phyloP scores from a whole-genome alignment of 2,329 filamentous ascomycete species.

The Blastomyces parvus region DNA sequence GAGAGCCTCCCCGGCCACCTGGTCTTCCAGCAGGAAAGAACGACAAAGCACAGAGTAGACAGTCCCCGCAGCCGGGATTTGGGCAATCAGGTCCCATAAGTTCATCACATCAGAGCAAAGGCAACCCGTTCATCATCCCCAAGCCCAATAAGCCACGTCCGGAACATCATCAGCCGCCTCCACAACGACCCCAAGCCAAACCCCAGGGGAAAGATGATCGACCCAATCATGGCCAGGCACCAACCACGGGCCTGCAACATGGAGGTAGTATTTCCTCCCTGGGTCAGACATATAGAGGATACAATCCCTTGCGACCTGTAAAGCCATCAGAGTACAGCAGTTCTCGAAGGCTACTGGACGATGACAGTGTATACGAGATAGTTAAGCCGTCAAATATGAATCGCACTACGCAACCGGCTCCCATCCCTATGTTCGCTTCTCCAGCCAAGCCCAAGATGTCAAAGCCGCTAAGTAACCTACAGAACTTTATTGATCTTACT shows the following conservation, averaged over 20 bases:
- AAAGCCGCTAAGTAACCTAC: constrained; percentile 36
- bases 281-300: not conserved
- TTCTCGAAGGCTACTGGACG: constrained; percentile 19
- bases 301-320: constrained; percentile 5
- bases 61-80: constrained; percentile 39
- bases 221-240: not conserved
- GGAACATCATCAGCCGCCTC: constrained; percentile 40
- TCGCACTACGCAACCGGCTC: constrained; percentile 42
- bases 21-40: not conserved
- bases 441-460: constrained; percentile 33
- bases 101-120: constrained; percentile 22
- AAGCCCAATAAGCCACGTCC: constrained; percentile 40
- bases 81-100: constrained; percentile 50
- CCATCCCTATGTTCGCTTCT: constrained; percentile 45
- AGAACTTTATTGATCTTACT: constrained; percentile 43
- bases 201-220: not conserved
- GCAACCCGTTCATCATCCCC: constrained; percentile 42
- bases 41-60: not conserved
- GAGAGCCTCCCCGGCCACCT: constrained; percentile 2
- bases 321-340: constrained; percentile 23
- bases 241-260: not conserved
- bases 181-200: constrained; percentile 7
- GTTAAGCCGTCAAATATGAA: constrained; percentile 41
- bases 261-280: not conserved
- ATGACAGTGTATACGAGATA: constrained; percentile 36